phyloP scores from a whole-genome alignment of 208 protist genomes.

The Trypanosoma cruzi region DNA sequence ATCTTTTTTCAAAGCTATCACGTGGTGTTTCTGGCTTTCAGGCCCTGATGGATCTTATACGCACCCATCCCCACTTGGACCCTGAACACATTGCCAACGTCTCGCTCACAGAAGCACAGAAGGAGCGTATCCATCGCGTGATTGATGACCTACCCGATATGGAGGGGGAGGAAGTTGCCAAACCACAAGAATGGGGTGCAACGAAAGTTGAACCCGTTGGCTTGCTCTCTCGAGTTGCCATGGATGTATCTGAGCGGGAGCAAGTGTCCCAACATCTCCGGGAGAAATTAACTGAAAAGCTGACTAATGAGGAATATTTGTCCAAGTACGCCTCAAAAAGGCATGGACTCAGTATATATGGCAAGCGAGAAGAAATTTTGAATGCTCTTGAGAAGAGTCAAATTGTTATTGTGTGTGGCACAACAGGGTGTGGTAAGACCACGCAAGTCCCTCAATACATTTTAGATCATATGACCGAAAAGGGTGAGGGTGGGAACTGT shows the following conservation, averaged over 20 bases:
- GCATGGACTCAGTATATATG: constrained; percentile 67
- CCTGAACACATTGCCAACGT: constrained; percentile 44
- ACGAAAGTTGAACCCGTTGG: constrained; percentile 16
- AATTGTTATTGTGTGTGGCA: constrained; percentile 94
- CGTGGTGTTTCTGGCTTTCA: constrained; percentile 33
- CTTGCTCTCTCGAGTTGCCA: constrained; percentile 26
- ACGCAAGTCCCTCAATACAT: constrained; percentile 97
- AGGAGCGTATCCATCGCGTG: constrained; percentile 33
- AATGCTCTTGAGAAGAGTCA: constrained; percentile 62
- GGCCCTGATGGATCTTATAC: constrained; percentile 38
- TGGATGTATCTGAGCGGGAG: constrained; percentile 27
- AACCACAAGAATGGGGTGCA: constrained; percentile 14
- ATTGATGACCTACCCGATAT: constrained; percentile 22
- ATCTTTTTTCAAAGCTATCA: constrained; percentile 43
- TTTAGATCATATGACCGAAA: constrained; percentile 78
- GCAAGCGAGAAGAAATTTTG: constrained; percentile 73
- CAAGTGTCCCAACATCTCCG: constrained; percentile 56
- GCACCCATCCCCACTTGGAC: constrained; percentile 32
- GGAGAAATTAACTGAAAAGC: constrained; percentile 35
- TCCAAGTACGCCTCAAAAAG: constrained; percentile 67
- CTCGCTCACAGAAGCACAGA: constrained; percentile 28
- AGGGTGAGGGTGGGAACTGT: constrained; percentile 58
- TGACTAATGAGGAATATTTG: constrained; percentile 63
- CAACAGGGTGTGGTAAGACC: constrained; percentile 97
- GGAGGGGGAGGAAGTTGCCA: constrained; percentile 27